Base-by-base conservation (phyloP, 2,329 filamentous ascomycete species). In the Aspergillus sojae region DNA sequence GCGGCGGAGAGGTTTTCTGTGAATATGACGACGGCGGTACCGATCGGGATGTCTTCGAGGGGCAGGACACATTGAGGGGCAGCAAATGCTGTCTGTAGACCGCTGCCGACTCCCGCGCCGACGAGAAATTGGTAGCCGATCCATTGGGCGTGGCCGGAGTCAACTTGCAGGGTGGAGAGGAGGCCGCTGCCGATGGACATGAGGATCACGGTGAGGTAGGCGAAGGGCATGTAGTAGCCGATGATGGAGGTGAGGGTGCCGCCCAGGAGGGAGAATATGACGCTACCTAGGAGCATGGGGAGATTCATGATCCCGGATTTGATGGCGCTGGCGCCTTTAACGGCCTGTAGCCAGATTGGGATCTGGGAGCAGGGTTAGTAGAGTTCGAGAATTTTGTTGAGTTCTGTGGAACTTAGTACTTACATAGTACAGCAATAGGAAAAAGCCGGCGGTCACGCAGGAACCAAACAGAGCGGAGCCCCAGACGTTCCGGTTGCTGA, bases 121-220 rank as follows among this genome's bases (percentile, higher is more conserved):
- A 60, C 61, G 6, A 65, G 46, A 34, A 65, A 56, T 21, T 67
- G 65, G 61, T 63, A 67, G 21, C 65, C 62, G 21, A 64, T 67
- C 62, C 65, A 66, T 19, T 56, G 23, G n/a, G 57, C 14, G 11
- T 45, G 45, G 21, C 50, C 41, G 1, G 64, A 61, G 46, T 58
- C 7, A 11, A 60, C 45, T 11, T 45, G 4, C 6, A 65, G 26
- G 4, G 57, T 60, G 46, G 45, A 39, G 14, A 60, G 46, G n/a
- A 60, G 57, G 16, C 57, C 57, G 34, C 45, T 60, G 23, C 57
- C 57, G 34, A 60, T 30, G 5, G 57, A 46, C 46, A 60, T 53
- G 34, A 60, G 30, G 46, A 60, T 16, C 5, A 60, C 45, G 16
- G 57, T 53, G 30, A 60, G 23, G 10, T 60, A 60, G 45, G 57